These are phyloP conservation scores for Bretschneidera sinensis DNA, from an alignment of 345 rosid species.

Conservation along the genomic window DNA sequence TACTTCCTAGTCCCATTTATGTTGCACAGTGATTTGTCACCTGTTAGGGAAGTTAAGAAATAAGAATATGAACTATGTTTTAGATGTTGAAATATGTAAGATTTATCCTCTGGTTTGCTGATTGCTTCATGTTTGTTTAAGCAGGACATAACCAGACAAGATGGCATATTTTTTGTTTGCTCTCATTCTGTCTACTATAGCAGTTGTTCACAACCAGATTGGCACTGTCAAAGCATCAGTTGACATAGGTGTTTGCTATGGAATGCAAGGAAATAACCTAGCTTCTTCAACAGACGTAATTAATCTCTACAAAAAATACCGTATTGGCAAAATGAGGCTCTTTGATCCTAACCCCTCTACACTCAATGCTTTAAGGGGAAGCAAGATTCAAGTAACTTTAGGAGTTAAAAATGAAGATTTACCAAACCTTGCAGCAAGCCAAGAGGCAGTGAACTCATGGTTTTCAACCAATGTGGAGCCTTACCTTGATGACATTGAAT, in stretches of 20 bases:
- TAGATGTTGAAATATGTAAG: too few species aligned
- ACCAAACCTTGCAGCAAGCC: constrained; percentile 14
- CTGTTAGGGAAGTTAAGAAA: too few species aligned
- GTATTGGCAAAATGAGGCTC: constrained; percentile 27
- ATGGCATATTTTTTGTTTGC: too few species aligned
- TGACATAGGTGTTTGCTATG: constrained; percentile 38
- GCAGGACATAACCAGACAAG: too few species aligned
- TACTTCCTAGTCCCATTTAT: too few species aligned
- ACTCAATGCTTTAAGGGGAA: constrained; percentile 26
- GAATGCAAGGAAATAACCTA: constrained; percentile 35
- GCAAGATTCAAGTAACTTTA: constrained; percentile 17
- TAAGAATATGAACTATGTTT: too few species aligned
- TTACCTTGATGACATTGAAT: constrained; percentile 20
- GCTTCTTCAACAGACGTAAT: constrained; percentile 32
- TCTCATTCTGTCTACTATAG: too few species aligned
- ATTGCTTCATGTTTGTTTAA: too few species aligned
- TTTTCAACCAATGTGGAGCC: constrained; percentile 21
- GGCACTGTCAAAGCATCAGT: too few species aligned
- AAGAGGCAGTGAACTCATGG: constrained; percentile 27
- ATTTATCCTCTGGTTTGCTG: too few species aligned
- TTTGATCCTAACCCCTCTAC: constrained; percentile 28
- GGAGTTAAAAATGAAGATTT: constrained; percentile 34
- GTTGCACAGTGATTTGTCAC: too few species aligned
- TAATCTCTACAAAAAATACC: constrained; percentile 25
- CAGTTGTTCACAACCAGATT: too few species aligned